phyloP scores from a whole-genome alignment of 768 basidiomycete genomes.

The Tricholoma sp. region DNA sequence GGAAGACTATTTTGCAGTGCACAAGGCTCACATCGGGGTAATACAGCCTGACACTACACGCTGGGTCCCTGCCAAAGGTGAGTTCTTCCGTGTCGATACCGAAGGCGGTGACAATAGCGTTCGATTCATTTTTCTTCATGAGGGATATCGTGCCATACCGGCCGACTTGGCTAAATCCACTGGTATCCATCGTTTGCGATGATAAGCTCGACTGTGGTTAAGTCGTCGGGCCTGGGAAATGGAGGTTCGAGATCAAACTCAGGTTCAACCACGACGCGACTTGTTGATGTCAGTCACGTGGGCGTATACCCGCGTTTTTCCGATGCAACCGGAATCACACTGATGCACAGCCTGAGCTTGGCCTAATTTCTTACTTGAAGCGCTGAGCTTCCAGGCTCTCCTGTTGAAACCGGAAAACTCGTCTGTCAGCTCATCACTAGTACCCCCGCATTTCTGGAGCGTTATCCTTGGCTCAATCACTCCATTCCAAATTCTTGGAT shows the following conservation, averaged over 20 bases:
- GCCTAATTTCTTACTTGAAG: too few relatives aligned
- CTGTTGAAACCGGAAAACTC: too few relatives aligned
- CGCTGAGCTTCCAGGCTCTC: too few relatives aligned
- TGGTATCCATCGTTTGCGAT: slow-evolving; percentile 30
- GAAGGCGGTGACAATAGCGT: slow-evolving; percentile 54
- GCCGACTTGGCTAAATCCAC: slow-evolving; percentile 49
- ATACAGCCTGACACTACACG: slow-evolving; percentile 65
- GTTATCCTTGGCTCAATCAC: too few relatives aligned
- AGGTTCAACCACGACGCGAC: background rate
- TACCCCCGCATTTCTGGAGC: too few relatives aligned
- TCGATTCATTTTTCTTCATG: slow-evolving; percentile 46
- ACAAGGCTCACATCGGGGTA: slow-evolving; percentile 57
- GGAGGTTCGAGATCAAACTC: background rate
- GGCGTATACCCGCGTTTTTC: background rate
- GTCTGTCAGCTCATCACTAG: too few relatives aligned
- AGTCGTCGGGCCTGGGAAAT: too few relatives aligned
- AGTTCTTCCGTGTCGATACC: slow-evolving; percentile 66
- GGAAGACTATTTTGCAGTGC: slow-evolving; percentile 66
- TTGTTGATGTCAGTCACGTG: background rate
- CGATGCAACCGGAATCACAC: too few relatives aligned
- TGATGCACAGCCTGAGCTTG: too few relatives aligned
- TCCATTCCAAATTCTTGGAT: too few relatives aligned
- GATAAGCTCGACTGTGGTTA: background rate
- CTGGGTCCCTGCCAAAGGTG: slow-evolving; percentile 63
- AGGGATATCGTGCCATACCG: slow-evolving; percentile 62